Evolutionary conservation across 2,329 filamentous ascomycete genomes (phyloP), one percentile per base, ranked within the genome.

Genomic region (Penicillium sclerotiorum): DNA sequence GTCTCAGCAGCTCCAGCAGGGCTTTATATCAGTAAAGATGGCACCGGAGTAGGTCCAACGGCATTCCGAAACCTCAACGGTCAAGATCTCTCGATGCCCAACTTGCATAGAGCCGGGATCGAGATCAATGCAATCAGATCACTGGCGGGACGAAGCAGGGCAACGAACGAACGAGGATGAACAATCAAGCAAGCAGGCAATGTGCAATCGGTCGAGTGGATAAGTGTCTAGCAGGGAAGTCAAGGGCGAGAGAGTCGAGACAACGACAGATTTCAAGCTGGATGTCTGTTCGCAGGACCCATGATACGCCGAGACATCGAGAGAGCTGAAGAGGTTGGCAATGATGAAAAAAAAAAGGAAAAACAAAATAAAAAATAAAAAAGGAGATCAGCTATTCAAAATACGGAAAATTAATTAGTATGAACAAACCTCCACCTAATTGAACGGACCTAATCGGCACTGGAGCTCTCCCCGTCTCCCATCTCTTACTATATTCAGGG

Each of bases 41-140:
- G 33, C 5, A n/a, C 13, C 3, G 6, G 1, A 11, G 17, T 22
- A 18, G 18, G 20, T 38, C 45, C 45, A 50, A 54, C 39, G 17
- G 20, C 17, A 27, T 35, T 22, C 43, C 49, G 42, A 37, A 53
- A 37, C 18, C 45, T 15, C 41, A 53, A 47, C 46, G 36, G 40
- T 22, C 42, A 47, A 37, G 27, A 28, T 41, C 25, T 41, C 25
- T 39, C 39, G 35, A 12, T 21, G 20, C 20, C 21, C 15, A 23
- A 38, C 46, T 47, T 47, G 47, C 33, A 50, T 37, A 35, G 47
- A 44, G 47, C 22, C 45, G 38, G 47, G 53, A 18, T 17, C 15
- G 27, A 25, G 18, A 37, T 27, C 40, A 49, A 53, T 55, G 50
- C 59, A 61, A 61, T 59, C 50, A 55, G 32, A 50, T 45, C 2